phyloP scores from a whole-genome alignment of 331 rosid genomes.

The Arachis monticola region DNA sequence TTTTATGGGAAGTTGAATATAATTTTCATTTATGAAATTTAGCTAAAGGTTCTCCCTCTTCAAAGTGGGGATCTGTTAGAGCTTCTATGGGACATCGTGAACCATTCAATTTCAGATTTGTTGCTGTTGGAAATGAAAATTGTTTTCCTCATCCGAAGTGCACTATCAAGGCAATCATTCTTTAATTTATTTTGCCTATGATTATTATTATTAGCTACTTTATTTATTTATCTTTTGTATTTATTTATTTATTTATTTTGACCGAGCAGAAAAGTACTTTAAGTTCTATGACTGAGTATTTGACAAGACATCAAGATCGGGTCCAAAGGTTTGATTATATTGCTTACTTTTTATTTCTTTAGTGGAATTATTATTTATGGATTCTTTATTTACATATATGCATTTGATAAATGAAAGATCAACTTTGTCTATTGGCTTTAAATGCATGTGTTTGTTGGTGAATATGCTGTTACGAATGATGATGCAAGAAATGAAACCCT shows the following conservation, averaged over 20 bases:
- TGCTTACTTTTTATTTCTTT: neutral
- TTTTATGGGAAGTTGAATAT: too few species aligned
- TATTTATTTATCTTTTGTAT: too few species aligned
- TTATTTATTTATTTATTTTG: too few species aligned
- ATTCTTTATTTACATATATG: neutral
- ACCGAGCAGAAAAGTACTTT: conserved; percentile 67
- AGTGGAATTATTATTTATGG: neutral
- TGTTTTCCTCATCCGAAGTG: conserved; percentile 33
- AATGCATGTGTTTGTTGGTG: too few species aligned
- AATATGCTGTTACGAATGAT: too few species aligned
- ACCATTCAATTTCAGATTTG: conserved; percentile 73
- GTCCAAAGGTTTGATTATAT: conserved; percentile 57
- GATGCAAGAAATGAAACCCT: too few species aligned
- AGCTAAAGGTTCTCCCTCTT: conserved; percentile 42
- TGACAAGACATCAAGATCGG: conserved; percentile 49
- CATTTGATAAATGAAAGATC: neutral
- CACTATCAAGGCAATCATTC: conserved; percentile 39
- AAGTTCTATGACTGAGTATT: conserved; percentile 51
- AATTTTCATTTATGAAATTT: too few species aligned
- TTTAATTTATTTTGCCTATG: too few species aligned
- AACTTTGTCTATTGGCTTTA: too few species aligned
- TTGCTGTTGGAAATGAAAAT: conserved; percentile 86
- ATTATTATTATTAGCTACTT: too few species aligned
- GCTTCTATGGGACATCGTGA: conserved; percentile 81
- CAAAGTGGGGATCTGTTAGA: conserved; percentile 82